Conservation (phyloP, 2,329 filamentous ascomycete genomes). For the Aspergillus piperis region DNA sequence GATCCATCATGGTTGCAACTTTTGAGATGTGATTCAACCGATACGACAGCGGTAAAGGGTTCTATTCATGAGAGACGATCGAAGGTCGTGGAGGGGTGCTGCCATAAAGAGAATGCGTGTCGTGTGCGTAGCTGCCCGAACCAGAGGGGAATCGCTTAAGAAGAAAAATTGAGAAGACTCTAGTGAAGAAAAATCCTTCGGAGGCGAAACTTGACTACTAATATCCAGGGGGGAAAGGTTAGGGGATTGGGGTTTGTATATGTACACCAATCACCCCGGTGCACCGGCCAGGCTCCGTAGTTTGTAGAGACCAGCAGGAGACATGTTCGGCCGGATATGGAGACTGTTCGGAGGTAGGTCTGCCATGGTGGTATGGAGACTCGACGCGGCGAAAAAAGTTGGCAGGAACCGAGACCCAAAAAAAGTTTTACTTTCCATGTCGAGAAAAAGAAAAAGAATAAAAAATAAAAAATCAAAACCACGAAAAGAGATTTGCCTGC, state of each 20-base stretch:
- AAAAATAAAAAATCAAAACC: background rate
- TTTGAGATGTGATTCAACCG: background rate
- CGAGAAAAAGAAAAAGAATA: background rate
- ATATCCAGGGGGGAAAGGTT: background rate
- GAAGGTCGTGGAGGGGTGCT: background rate
- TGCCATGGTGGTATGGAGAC: conserved; percentile 1
- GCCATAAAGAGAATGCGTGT: conserved; percentile 2
- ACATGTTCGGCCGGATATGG: conserved; percentile 15
- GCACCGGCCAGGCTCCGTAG: background rate
- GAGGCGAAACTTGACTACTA: background rate
- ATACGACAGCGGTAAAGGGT: background rate
- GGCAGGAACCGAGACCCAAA: background rate
- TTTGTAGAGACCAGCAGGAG: conserved; percentile 2
- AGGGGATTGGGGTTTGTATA: background rate
- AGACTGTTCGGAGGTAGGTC: conserved; percentile 11
- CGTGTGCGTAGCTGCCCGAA: conserved; percentile 4
- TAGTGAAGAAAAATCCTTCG: background rate
- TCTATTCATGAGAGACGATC: conserved; percentile 2
- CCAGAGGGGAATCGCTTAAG: background rate
- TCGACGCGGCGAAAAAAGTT: conserved; percentile 3
- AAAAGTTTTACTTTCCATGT: background rate
- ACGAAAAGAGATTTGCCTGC: background rate
- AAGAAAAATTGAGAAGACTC: background rate
- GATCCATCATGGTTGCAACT: conserved; percentile 9
- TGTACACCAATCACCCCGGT: conserved; percentile 5